Base-by-base conservation (phyloP, 805 yeast species). In the Pichia membranifaciens region DNA sequence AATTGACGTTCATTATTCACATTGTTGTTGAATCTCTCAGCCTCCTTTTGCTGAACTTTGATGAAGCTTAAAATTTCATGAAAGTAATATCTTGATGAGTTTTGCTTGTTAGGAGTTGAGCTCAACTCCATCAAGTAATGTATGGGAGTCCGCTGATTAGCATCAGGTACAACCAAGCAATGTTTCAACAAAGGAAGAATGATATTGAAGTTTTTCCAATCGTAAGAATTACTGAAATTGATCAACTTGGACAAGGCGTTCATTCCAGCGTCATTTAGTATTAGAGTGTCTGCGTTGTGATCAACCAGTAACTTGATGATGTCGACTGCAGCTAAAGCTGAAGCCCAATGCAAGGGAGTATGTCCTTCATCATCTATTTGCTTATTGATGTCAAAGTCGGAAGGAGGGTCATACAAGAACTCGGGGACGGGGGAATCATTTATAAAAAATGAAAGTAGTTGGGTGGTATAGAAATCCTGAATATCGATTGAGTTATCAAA, bases 271-370 rank as follows among this genome's bases (percentile, higher is more conserved):
- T 70, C 66, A 50, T 78, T 79, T 43, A 73, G 67, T 13, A 68
- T 62, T 22, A 76, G 52, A 3, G 84, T 82, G 56, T 81, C 59
- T 2, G 87, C 86, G 22, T 83, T 79, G 50, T 80, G 73, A 5
- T 68, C 63, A 18, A 84, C 55, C 25, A 85, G 59, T 25, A 79
- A 68, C 52, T 79, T 80, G 16, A 83, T 73, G 51, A 84, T 69
- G 6, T 74, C 71, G n/a, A 75, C 59, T 50, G 81, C 77, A 1
- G 87, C 91, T 80, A 86, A 76, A 0, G 93, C 82, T 28, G 87
- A 75, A 0, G 95, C 93, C 95, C 95, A 86, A 61, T 86, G 95
- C 45, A 86, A 70, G 1, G 89, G 78, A 0, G 90, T 81, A 58
- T 86, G 89, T 0, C 91, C 91, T 54, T 86, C 93, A 50, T 79